Percentiles rank a stretch among this genome's conserved stretches.
These are phyloP conservation scores for Ceratorhiza oryzae-sativae DNA, from an alignment of 1,284 basidiomycete genomes.

Conservation along the genomic window DNA sequence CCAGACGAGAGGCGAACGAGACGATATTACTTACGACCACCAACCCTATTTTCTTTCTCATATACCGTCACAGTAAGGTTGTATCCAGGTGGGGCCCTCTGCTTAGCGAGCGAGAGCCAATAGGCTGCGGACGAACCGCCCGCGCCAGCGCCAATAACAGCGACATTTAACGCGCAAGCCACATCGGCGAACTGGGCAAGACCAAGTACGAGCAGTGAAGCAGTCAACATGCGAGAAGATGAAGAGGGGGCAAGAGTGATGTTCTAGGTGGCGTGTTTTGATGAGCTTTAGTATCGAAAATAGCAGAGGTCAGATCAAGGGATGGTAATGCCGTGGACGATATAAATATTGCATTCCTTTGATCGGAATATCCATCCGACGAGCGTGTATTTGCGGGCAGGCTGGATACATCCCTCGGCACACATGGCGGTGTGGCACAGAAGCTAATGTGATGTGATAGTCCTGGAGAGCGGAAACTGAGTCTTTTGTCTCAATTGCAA, in stretches of 20 bases:
- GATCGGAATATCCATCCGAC: background rate
- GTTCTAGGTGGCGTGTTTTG: background rate
- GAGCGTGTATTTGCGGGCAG: background rate
- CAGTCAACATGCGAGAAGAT: background rate
- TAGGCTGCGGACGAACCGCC: constrained; percentile 82
- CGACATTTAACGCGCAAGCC: constrained; percentile 53
- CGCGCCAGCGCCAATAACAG: constrained; percentile 76
- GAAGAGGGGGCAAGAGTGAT: constrained; percentile 3
- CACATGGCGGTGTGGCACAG: too few relatives aligned
- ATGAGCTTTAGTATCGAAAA: background rate
- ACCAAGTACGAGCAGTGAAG: background rate
- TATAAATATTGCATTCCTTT: background rate
- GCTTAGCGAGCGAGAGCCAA: constrained; percentile 71
- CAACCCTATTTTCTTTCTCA: constrained; percentile 76
- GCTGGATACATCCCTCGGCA: too few relatives aligned
- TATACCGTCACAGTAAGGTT: constrained; percentile 79
- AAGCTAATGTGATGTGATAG: too few relatives aligned
- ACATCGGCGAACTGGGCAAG: constrained; percentile 18
- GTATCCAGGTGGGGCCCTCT: constrained; percentile 66
- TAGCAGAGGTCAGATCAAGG: background rate
- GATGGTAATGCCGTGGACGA: background rate
- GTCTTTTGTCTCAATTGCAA: too few relatives aligned
- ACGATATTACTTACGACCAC: constrained; percentile 71
- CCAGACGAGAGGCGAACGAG: background rate
- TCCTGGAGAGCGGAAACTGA: too few relatives aligned